Evolutionary conservation across 2,329 filamentous ascomycete species (phyloP).

Genomic region (Ambrosiella xylebori): DNA sequence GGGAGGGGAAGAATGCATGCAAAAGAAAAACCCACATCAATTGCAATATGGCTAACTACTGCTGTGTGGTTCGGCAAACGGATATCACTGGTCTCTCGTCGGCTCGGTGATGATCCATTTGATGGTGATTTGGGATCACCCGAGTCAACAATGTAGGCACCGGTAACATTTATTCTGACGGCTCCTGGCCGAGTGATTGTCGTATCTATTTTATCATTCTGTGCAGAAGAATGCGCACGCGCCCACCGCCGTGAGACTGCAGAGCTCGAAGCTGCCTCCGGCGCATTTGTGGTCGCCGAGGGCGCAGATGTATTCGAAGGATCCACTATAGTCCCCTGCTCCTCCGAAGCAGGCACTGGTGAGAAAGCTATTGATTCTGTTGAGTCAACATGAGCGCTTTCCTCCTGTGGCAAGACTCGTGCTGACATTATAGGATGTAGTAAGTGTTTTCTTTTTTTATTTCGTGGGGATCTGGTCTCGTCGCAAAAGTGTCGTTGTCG

Average conservation of each 20-base stretch:
- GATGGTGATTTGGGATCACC: conserved; percentile 45
- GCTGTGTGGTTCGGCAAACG: conserved; percentile 89
- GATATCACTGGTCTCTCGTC: conserved; percentile 71
- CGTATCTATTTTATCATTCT: conserved; percentile 40
- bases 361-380: background rate
- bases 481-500: background rate
- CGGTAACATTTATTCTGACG: conserved; percentile 90
- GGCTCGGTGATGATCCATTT: conserved; percentile 25
- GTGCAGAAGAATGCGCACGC: conserved; percentile 4
- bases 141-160: conserved; percentile 79
- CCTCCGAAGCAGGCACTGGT: background rate
- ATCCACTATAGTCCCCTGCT: background rate
- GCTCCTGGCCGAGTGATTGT: conserved; percentile 47
- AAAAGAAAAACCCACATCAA: conserved; percentile 52
- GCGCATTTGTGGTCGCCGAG: background rate
- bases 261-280: background rate
- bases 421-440: background rate
- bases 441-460: background rate
- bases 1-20: conserved; percentile 10
- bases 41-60: conserved; percentile 88
- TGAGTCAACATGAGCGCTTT: background rate
- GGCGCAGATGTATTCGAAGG: background rate
- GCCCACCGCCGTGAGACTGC: conserved; percentile 5
- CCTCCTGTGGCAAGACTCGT: background rate
- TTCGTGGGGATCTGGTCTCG: too few species aligned